Conservation (phyloP, 169 alveolate species). For the Plasmodium gaboni region DNA sequence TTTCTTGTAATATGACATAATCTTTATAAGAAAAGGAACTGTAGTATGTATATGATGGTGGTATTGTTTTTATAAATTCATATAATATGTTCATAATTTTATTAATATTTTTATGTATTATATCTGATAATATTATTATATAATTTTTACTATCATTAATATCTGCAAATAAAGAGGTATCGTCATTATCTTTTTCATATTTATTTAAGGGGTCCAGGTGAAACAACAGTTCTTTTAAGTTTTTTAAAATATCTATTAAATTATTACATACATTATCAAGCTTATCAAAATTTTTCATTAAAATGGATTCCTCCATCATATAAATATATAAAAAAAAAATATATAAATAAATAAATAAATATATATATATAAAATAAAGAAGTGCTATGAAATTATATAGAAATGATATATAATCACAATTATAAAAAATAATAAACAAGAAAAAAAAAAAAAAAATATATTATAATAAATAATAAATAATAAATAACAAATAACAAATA, state of each 20-base stretch:
- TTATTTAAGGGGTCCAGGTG: slow-evolving; percentile 47
- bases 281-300: slow-evolving; percentile 16
- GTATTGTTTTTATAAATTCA: slow-evolving; percentile 66
- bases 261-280: slow-evolving; percentile 34
- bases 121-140: slow-evolving; percentile 50
- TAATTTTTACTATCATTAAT: slow-evolving; percentile 43
- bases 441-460: too few species aligned
- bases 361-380: too few species aligned
- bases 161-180: slow-evolving; percentile 16
- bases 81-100: slow-evolving; percentile 34
- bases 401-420: too few species aligned
- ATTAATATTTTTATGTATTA: slow-evolving; percentile 40
- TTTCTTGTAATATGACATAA: slow-evolving; percentile 39
- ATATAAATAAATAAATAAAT: too few species aligned
- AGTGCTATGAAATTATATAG: too few species aligned
- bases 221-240: slow-evolving; percentile 24
- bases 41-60: slow-evolving; percentile 69
- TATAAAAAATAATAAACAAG: too few species aligned
- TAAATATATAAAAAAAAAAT: too few species aligned
- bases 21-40: slow-evolving; percentile 26
- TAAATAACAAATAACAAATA: too few species aligned
- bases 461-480: too few species aligned
- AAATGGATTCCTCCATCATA: slow-evolving; percentile 23
- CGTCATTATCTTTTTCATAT: slow-evolving; percentile 49
- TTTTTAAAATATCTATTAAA: slow-evolving; percentile 43